Percentiles rank a stretch among this genome's conserved stretches.
These are phyloP conservation scores for Arthroderma uncinatum DNA, from an alignment of 2,329 filamentous ascomycete genomes.

Conservation along the genomic window DNA sequence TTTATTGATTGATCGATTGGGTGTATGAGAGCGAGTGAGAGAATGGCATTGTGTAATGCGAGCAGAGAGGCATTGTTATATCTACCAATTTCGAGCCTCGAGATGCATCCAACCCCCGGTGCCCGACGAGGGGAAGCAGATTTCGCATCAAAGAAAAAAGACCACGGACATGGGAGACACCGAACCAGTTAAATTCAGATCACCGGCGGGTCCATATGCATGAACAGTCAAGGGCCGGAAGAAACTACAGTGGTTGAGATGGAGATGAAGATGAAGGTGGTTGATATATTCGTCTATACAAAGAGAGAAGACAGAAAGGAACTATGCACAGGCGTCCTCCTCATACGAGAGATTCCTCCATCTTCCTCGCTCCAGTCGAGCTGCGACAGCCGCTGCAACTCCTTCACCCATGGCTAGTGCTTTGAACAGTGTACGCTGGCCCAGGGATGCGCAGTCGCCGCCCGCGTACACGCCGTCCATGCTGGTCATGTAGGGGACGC, in stretches of 20 bases:
- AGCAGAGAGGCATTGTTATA: neutral
- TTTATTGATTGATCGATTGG: neutral
- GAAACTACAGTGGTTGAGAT: too few species aligned
- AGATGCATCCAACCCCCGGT: neutral
- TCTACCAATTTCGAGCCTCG: neutral
- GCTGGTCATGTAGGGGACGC: constrained; percentile 3
- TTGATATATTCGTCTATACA: neutral
- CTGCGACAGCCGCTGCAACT: neutral
- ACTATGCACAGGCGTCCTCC: neutral
- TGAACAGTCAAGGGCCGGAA: too few species aligned
- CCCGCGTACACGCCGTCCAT: neutral
- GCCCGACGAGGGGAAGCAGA: neutral
- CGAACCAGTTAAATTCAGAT: too few species aligned
- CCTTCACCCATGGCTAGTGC: neutral
- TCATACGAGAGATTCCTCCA: neutral
- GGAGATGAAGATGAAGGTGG: too few species aligned
- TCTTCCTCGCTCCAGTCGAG: neutral
- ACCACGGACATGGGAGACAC: too few species aligned
- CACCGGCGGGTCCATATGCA: too few species aligned
- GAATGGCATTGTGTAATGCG: too few species aligned
- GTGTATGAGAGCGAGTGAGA: neutral
- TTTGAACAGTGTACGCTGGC: neutral
- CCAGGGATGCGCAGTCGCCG: constrained; percentile 1
- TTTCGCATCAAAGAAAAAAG: too few species aligned
- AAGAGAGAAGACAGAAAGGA: neutral